Conservation (phyloP, 768 basidiomycete species). For the Boletus bicolor region DNA sequence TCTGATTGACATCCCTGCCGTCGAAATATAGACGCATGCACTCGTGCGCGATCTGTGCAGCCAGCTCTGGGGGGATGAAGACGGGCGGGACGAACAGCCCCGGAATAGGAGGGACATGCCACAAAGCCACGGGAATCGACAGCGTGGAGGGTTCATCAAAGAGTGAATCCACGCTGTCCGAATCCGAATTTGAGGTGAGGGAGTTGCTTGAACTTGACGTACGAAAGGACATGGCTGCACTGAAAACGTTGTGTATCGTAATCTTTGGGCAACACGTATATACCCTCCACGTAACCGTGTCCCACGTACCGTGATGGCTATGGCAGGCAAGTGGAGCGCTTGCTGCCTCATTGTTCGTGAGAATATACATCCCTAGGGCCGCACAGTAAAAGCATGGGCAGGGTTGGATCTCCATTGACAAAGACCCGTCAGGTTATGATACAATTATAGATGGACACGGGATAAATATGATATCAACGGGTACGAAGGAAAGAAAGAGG, state of each 20-base stretch:
- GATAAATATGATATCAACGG: neutral
- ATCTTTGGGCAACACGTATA: neutral
- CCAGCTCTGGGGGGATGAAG: conserved; percentile 49
- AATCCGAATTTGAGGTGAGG: conserved; percentile 12
- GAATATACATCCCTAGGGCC: conserved; percentile 13
- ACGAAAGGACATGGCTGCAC: conserved; percentile 10
- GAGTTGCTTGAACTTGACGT: neutral
- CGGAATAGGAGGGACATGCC: conserved; percentile 52
- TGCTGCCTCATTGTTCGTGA: conserved; percentile 14
- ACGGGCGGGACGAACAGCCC: conserved; percentile 61
- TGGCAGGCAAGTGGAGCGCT: neutral
- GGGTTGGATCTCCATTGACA: neutral
- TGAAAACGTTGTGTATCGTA: neutral
- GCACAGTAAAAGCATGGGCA: neutral
- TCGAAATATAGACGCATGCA: conserved; percentile 60
- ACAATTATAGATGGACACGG: neutral
- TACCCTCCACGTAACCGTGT: conserved; percentile 3
- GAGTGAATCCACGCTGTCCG: conserved; percentile 41
- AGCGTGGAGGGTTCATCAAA: conserved; percentile 42
- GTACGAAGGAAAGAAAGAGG: neutral
- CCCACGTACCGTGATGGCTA: neutral
- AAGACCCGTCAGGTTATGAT: too few relatives aligned
- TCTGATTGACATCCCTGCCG: conserved; percentile 58
- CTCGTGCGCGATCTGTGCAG: conserved; percentile 44
- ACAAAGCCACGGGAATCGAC: conserved; percentile 23